Conservation (phyloP, 441 rosid species). For the Capsella rubella region DNA sequence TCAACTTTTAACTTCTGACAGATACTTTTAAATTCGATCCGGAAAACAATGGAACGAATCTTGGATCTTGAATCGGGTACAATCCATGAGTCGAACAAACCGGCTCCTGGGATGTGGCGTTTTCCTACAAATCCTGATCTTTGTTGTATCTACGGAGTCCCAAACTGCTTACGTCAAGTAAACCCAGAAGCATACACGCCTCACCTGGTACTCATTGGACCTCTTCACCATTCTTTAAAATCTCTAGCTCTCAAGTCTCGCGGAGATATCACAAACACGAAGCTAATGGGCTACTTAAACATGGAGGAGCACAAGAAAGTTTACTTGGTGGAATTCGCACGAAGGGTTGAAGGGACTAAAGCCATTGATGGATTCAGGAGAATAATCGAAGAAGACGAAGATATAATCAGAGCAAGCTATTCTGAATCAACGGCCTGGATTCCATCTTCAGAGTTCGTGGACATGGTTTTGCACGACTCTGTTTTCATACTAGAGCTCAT, state of each 20-base stretch:
- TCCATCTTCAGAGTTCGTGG: not conserved
- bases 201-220: constrained; percentile 8
- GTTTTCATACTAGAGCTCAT: constrained; percentile 26
- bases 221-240: constrained; percentile 21
- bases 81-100: not conserved
- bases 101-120: not conserved
- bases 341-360: not conserved
- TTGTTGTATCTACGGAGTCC: constrained; percentile 33
- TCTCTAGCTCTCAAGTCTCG: constrained; percentile 5
- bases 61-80: constrained; percentile 17
- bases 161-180: not conserved
- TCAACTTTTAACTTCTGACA: not conserved
- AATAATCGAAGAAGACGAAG: not conserved
- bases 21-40: not conserved
- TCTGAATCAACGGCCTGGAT: constrained; percentile 34
- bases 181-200: constrained; percentile 24
- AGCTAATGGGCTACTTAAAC: constrained; percentile 19
- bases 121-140: not conserved
- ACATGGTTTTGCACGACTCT: constrained; percentile 25
- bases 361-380: not conserved
- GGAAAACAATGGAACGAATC: not conserved
- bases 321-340: not conserved
- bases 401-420: constrained; percentile 19
- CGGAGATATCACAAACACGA: not conserved
- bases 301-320: constrained; percentile 8